Conservation (phyloP, 352 stramenopile species). For the Blastocystis sp. region DNA sequence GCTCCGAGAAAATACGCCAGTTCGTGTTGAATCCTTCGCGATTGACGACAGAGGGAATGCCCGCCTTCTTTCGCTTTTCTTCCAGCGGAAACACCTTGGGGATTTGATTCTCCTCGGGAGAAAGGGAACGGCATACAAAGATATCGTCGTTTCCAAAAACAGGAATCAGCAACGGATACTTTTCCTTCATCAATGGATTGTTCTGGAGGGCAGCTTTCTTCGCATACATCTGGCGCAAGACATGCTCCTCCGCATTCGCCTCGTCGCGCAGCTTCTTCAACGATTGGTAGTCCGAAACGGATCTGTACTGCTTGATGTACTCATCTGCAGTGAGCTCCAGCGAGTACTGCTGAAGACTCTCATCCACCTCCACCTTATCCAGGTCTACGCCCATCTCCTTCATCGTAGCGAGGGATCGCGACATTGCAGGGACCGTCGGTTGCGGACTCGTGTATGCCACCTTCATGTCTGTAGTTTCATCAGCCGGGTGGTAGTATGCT, state of each 20-base stretch:
- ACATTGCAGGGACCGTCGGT: slow-evolving; percentile 45
- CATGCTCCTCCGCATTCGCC: slow-evolving; percentile 59
- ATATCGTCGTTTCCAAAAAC: slow-evolving; percentile 59
- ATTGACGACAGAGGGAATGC: slow-evolving; percentile 3
- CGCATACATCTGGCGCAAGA: slow-evolving; percentile 61
- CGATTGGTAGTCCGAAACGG: not conserved
- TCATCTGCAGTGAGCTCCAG: slow-evolving; percentile 49
- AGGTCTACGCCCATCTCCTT: slow-evolving; percentile 39
- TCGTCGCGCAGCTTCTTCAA: slow-evolving; percentile 51
- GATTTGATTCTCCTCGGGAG: slow-evolving; percentile 49
- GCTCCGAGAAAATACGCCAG: slow-evolving; percentile 59
- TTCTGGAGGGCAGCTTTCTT: slow-evolving; percentile 58
- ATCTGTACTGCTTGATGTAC: slow-evolving; percentile 56
- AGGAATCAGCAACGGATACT: slow-evolving; percentile 58
- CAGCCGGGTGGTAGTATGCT: not conserved
- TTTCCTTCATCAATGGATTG: slow-evolving; percentile 58
- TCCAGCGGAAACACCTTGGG: slow-evolving; percentile 55
- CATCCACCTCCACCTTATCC: slow-evolving; percentile 38
- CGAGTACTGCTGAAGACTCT: not conserved
- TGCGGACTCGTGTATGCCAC: not conserved
- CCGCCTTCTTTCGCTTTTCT: slow-evolving; percentile 26
- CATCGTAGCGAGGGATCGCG: slow-evolving; percentile 22
- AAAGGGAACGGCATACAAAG: slow-evolving; percentile 48
- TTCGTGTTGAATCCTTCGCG: slow-evolving; percentile 58
- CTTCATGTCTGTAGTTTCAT: slow-evolving; percentile 14